Evolutionary conservation across 2,329 filamentous ascomycete species (phyloP).

Genomic region (Botryosphaeria agaves): DNA sequence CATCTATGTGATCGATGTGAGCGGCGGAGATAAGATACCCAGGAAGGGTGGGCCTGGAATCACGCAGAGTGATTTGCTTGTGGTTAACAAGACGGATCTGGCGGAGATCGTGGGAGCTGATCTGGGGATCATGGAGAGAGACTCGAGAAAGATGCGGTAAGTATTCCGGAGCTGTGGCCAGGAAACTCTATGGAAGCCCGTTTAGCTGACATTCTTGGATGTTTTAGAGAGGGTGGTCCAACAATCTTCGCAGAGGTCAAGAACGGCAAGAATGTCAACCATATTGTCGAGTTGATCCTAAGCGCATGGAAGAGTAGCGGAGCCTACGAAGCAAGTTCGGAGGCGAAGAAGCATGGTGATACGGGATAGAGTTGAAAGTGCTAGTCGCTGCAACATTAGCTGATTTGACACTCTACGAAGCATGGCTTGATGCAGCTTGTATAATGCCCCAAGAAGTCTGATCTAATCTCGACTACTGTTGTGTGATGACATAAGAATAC

Average conservation of each 20-base stretch:
- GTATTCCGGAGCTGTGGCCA: slow-evolving; percentile 1
- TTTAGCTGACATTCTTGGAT: not conserved
- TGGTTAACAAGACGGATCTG: slow-evolving; percentile 96
- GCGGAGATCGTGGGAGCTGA: slow-evolving; percentile 84
- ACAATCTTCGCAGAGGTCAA: slow-evolving; percentile 98
- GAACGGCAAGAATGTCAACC: slow-evolving; percentile 65
- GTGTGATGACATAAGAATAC: too few species aligned
- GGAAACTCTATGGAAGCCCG: not conserved
- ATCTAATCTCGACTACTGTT: too few species aligned
- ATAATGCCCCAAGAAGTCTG: too few species aligned
- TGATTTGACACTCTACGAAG: too few species aligned
- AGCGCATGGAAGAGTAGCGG: slow-evolving; percentile 89
- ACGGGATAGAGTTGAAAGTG: not conserved
- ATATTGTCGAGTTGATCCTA: slow-evolving; percentile 74
- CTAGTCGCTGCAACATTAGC: not conserved
- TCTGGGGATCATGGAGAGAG: slow-evolving; percentile 81
- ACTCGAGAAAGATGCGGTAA: slow-evolving; percentile 66
- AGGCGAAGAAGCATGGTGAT: slow-evolving; percentile 3
- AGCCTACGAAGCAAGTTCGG: slow-evolving; percentile 30
- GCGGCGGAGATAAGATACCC: slow-evolving; percentile 90
- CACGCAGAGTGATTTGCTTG: slow-evolving; percentile 81
- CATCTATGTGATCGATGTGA: slow-evolving; percentile 96
- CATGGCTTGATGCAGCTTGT: too few species aligned
- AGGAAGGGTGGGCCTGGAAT: slow-evolving; percentile 93
- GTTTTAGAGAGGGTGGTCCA: slow-evolving; percentile 66